Conservation (phyloP, 495 filamentous ascomycete genomes). For the Neurospora sp. region DNA sequence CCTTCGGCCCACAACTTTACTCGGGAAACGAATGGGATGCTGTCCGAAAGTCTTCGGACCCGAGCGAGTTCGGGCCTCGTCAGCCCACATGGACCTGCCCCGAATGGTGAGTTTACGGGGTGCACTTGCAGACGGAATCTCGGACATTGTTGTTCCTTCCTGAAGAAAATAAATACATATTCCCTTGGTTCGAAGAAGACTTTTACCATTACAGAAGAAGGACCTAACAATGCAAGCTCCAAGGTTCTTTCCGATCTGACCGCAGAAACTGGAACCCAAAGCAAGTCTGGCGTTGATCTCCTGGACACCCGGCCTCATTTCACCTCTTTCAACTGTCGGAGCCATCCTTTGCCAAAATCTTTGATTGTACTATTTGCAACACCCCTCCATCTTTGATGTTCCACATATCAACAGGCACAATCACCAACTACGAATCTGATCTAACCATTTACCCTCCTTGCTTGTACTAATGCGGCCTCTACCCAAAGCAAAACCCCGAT, state of each 20-base stretch:
- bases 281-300: background rate
- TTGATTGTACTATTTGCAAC: background rate
- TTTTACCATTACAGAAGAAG: background rate
- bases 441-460: background rate
- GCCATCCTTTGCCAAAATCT: background rate
- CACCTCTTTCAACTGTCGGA: background rate
- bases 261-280: background rate
- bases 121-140: background rate
- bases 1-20: background rate
- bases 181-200: background rate
- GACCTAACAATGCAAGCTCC: background rate
- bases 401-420: background rate
- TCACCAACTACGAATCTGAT: background rate
- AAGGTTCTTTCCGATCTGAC: background rate
- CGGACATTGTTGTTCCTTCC: background rate
- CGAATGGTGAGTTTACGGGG: background rate
- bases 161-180: background rate
- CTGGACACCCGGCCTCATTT: background rate
- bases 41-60: background rate
- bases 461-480: background rate
- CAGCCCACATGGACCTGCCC: background rate
- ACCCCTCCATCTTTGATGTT: background rate
- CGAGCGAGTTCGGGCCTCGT: background rate
- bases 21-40: background rate
- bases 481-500: background rate